Evolutionary conservation across 805 yeast genomes (phyloP), one percentile per base, ranked within the genome.

Genomic region (Yarrowia deformans): DNA sequence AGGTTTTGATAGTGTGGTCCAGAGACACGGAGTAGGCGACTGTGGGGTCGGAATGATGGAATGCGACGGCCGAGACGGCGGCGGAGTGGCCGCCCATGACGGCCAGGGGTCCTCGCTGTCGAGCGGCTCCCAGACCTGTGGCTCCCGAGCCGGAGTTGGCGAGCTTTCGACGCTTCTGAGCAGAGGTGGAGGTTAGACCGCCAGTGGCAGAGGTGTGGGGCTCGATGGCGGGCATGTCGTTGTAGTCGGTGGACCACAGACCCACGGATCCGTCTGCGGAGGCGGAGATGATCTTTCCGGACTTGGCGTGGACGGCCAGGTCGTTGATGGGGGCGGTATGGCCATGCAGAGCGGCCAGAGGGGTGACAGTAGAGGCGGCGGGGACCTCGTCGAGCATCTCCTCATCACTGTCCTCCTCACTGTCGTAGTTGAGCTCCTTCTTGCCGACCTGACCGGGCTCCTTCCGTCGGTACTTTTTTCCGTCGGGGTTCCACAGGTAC

Each of bases 1-100:
- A 95, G 0, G 99, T 95, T 75, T 90, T 90, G 72, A 95, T 87
- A 0, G 97, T 87, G 77, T 95, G 99, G 80, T 95, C 98, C 78
- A 93, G 97, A 7, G 98, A 90, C 1, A 91, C 97, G 0, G 98
- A 92, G 79, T 95, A 94, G 12, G 89, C 97, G 6, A 94, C 97
- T 0, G 96, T 85, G 55, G 83, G 72, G 78, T 94, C 98, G 23
- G 81, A 80, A 3, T 82, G 76, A 75, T 91, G 97, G 76, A 93
- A 91, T 14, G 86, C 83, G 32, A 91, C 90, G 46, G 85, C 96
- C 75, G 92, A 95, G 29, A 94, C 98, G 1, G 98, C 97, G 45
- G 88, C 92, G 18, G 85, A 77, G 77, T 94, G 98, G 34, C 94
- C 89, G 75, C 89, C 93, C 71, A 94, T 81, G 48, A 91, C 81